A percentile compares a stretch with the other conserved stretches of the same genome.
Conservation (phyloP, 2,329 filamentous ascomycete genomes). For the Dactylonectria macrodidyma region DNA sequence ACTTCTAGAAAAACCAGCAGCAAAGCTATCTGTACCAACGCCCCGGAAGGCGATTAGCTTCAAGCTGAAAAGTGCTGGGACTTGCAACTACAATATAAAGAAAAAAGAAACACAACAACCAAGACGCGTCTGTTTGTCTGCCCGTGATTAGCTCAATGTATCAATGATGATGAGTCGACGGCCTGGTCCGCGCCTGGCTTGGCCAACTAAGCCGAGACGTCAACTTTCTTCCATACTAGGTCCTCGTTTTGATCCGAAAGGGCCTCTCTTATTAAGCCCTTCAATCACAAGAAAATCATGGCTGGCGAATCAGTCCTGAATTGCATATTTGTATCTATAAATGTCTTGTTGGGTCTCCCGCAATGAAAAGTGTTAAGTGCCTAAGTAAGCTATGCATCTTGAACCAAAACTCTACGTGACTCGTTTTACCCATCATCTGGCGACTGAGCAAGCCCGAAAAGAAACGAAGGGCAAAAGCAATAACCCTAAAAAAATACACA, state of each 20-base stretch:
- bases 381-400: neutral
- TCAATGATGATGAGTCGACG: neutral
- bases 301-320: slow-evolving; percentile 3
- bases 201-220: neutral
- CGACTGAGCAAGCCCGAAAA: neutral
- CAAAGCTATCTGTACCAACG: slow-evolving; percentile 28
- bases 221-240: neutral
- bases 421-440: neutral
- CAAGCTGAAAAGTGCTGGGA: slow-evolving; percentile 22
- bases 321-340: slow-evolving; percentile 5
- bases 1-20: slow-evolving; percentile 30
- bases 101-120: slow-evolving; percentile 14
- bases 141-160: slow-evolving; percentile 7
- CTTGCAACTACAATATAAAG: slow-evolving; percentile 23
- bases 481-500: slow-evolving; percentile 2
- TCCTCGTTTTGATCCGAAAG: neutral
- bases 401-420: slow-evolving; percentile 9
- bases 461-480: slow-evolving; percentile 4
- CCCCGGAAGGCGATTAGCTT: slow-evolving; percentile 22
- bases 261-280: too few species aligned
- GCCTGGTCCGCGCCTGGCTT: neutral
- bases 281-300: neutral
- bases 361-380: neutral
- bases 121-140: neutral
- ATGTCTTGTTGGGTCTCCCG: slow-evolving; percentile 6